Base-by-base conservation (phyloP, 306 rosid genomes). In the Cercis canadensis region DNA sequence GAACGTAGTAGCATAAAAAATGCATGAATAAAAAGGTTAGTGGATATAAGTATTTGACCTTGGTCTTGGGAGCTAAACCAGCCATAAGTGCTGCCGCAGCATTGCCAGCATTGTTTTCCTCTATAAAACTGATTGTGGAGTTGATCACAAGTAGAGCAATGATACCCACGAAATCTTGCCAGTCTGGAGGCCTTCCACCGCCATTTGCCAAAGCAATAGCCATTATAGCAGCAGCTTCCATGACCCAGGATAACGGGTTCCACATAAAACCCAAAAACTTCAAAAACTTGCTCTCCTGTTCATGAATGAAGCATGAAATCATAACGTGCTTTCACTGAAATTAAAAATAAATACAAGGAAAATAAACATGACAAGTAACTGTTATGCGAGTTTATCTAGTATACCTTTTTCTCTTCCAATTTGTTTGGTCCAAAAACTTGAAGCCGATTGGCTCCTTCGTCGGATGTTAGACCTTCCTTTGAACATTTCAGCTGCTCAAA, bases 11-110 rank as follows among this genome's bases (percentile, higher is more conserved):
- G 36, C 32, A 37, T 11, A 36, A 71, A 12, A 6, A 56, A 57
- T 44, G 64, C 50, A 67, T 51, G 52, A 17, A 61, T 18, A 6
- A 10, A 55, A 31, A 51, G 32, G 60, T 21, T 49, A 41, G 65
- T 32, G 13, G 52, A 46, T 64, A 57, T 8, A 47, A 33, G 47
- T 45, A 47, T 63, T 47, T 62, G 62, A 94, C 99, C 97, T 88
- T 95, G 58, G 99, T 91, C 75, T 91, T 95, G 68, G 99, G 99
- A 40, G 99, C 99, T 73, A 95, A 93, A 83, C 97, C 96, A 52
- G 99, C 99, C 99, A 95, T 95, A 11, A 95, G 99, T 55, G 99
- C 99, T 36, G 99, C 99, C 75, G 99, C 99, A 39, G 99, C 99
- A 72, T 95, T 95, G 16, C 99, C 99, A 51, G 99, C 99, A 59